These are phyloP conservation scores for Trichopus zeylanicus DNA, from an alignment of 116 monocot genomes.

Conservation along the genomic window DNA sequence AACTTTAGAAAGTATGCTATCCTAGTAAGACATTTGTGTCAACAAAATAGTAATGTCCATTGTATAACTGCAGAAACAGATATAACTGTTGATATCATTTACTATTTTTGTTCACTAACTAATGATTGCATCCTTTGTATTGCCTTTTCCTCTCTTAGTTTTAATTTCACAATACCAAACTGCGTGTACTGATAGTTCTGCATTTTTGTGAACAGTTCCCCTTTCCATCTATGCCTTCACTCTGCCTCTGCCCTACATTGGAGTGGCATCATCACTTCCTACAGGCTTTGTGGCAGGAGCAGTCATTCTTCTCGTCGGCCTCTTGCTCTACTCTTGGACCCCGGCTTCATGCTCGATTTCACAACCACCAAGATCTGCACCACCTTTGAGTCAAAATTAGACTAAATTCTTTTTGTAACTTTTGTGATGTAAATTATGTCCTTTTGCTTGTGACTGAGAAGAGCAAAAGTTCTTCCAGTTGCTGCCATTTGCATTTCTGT, in stretches of 20 bases:
- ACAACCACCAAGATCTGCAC: conserved; percentile 1
- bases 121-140: no score
- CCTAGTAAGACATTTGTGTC: no score
- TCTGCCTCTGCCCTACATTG: conserved; percentile 81
- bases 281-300: conserved; percentile 72
- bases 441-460: conserved; percentile 4
- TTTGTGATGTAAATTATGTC: not conserved
- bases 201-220: conserved; percentile 55
- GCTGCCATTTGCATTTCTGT: not conserved
- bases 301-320: conserved; percentile 53
- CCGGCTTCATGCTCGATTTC: conserved; percentile 11
- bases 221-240: conserved; percentile 94
- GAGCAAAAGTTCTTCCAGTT: conserved; percentile 26
- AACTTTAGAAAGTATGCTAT: no score
- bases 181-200: no score
- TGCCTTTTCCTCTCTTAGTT: no score
- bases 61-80: no score
- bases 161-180: not conserved
- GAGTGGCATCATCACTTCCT: conserved; percentile 56
- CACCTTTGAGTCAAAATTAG: not conserved
- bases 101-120: no score
- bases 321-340: conserved; percentile 63
- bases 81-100: no score
- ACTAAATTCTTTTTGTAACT: not conserved
- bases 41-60: no score